A percentile compares a stretch with the other conserved stretches of the same genome.
phyloP scores from a whole-genome alignment of 176 grass and related monocot species.

The Oryza brachyantha region DNA sequence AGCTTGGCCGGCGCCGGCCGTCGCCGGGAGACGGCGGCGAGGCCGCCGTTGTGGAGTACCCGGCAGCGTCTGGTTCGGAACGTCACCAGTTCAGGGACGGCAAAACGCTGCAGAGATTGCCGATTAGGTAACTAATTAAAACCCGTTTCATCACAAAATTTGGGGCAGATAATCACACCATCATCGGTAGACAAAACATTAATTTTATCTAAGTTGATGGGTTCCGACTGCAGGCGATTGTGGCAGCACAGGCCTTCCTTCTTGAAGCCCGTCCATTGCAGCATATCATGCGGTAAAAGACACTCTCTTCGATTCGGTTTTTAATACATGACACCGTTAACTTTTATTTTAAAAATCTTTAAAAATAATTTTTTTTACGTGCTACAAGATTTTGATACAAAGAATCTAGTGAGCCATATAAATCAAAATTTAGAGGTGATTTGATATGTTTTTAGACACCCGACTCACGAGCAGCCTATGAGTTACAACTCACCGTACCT shows the following conservation, averaged over 20 bases:
- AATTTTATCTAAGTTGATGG: background rate
- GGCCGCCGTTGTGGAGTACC: background rate
- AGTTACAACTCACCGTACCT: too few species aligned
- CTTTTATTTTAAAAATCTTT: too few species aligned
- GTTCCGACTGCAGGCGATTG: slow-evolving; percentile 41
- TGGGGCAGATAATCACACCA: background rate
- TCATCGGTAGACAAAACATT: background rate
- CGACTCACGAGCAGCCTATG: too few species aligned
- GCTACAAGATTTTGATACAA: too few species aligned
- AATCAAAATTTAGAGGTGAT: too few species aligned
- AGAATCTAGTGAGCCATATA: too few species aligned
- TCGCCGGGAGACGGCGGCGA: background rate
- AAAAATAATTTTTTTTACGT: too few species aligned
- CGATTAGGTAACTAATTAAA: background rate
- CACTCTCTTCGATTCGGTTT: too few species aligned
- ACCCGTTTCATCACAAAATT: background rate
- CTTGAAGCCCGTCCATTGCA: slow-evolving; percentile 74
- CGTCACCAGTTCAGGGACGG: background rate
- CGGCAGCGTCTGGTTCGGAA: background rate
- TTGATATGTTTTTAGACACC: too few species aligned
- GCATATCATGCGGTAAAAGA: slow-evolving; percentile 51
- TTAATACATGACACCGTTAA: too few species aligned
- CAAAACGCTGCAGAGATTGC: background rate
- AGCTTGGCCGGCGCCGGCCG: slow-evolving; percentile 24
- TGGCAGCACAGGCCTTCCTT: slow-evolving; percentile 73